phyloP scores from a whole-genome alignment of 2,329 filamentous ascomycete species.

The Sclerotinia trifoliorum region DNA sequence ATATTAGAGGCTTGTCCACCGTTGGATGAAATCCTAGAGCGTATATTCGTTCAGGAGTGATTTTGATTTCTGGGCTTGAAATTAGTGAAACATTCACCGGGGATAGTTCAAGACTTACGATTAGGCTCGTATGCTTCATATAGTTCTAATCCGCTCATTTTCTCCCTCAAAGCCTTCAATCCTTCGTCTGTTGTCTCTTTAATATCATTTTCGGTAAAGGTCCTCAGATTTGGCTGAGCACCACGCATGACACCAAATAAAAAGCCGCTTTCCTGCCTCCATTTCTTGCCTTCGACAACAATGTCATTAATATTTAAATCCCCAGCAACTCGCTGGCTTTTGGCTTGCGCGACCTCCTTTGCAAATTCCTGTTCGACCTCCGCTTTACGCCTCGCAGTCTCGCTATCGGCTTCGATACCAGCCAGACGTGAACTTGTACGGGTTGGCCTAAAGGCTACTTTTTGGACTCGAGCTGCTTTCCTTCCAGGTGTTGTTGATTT shows the following conservation, averaged over 20 bases:
- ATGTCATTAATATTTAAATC: conserved; percentile 74
- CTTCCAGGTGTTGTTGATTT: conserved; percentile 46
- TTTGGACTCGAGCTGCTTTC: conserved; percentile 48
- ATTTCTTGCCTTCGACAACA: conserved; percentile 75
- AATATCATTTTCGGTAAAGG: conserved; percentile 82
- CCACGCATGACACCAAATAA: conserved; percentile 62
- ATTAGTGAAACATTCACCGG: conserved; percentile 18
- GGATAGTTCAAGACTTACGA: conserved; percentile 48
- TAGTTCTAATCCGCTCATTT: conserved; percentile 73
- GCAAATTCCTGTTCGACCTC: conserved; percentile 60
- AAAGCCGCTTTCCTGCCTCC: conserved; percentile 65
- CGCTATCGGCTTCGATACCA: conserved; percentile 53
- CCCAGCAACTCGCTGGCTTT: conserved; percentile 63
- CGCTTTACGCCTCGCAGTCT: conserved; percentile 66
- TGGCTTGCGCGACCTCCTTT: conserved; percentile 57
- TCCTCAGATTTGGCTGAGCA: conserved; percentile 77
- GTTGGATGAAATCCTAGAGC: conserved; percentile 86
- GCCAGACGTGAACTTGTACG: conserved; percentile 59
- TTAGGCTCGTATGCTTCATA: conserved; percentile 84
- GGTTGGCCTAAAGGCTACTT: conserved; percentile 50
- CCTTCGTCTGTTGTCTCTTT: conserved; percentile 75
- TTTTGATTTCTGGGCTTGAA: conserved; percentile 69
- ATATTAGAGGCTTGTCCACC: conserved; percentile 79
- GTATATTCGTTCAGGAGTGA: conserved; percentile 85
- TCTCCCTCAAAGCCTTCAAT: conserved; percentile 68